phyloP scores from a whole-genome alignment of 257 asterid genomes.

The Gentiana macrophylla region DNA sequence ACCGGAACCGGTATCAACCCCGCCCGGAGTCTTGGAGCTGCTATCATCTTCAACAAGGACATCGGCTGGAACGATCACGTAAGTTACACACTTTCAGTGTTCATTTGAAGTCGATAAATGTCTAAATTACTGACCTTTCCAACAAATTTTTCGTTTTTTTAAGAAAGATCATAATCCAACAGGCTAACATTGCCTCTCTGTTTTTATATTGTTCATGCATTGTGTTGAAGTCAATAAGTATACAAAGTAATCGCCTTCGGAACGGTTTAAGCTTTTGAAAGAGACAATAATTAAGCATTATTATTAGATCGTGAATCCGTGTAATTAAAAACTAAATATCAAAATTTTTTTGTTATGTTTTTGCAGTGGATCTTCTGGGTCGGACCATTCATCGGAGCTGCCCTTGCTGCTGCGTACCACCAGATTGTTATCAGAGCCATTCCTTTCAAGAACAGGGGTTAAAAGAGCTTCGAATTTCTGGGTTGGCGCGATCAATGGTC shows the following conservation, averaged over 20 bases:
- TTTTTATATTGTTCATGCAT: too few relatives aligned
- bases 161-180: too few relatives aligned
- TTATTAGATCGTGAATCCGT: neutral
- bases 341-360: neutral
- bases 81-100: slow-evolving; percentile 1
- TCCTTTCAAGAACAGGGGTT: slow-evolving; percentile 43
- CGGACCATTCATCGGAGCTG: slow-evolving; percentile 58
- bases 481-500: too few relatives aligned
- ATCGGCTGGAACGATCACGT: slow-evolving; percentile 64
- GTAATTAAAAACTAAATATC: too few relatives aligned
- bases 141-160: too few relatives aligned
- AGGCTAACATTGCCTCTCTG: too few relatives aligned
- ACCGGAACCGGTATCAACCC: slow-evolving; percentile 88
- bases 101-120: too few relatives aligned
- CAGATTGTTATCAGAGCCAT: slow-evolving; percentile 54
- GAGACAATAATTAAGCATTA: too few relatives aligned
- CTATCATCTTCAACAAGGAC: slow-evolving; percentile 45
- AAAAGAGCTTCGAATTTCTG: slow-evolving; percentile 3
- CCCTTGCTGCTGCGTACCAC: slow-evolving; percentile 51
- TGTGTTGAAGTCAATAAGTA: too few relatives aligned
- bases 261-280: too few relatives aligned
- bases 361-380: slow-evolving; percentile 63
- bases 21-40: slow-evolving; percentile 68
- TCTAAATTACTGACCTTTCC: too few relatives aligned
- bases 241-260: too few relatives aligned